Percentiles rank a stretch among this genome's conserved stretches.
phyloP scores from a whole-genome alignment of 495 filamentous ascomycete species.

The Podospora pseudocomata region DNA sequence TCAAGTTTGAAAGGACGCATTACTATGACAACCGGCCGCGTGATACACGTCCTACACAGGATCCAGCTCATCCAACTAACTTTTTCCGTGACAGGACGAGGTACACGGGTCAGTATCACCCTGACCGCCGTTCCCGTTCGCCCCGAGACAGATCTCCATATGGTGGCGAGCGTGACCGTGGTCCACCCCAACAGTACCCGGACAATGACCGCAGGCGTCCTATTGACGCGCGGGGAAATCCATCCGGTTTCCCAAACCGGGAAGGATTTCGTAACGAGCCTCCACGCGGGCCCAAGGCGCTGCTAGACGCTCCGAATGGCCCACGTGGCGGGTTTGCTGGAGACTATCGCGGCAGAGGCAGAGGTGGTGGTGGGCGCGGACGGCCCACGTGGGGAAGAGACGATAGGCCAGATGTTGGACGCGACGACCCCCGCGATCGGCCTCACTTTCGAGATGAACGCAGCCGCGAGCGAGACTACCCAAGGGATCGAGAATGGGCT shows the following conservation, averaged over 20 bases:
- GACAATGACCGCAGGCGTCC: slow-evolving; percentile 48
- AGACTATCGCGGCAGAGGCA: slow-evolving; percentile 40
- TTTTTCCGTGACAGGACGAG: slow-evolving; percentile 38
- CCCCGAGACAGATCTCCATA: slow-evolving; percentile 56
- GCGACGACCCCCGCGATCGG: slow-evolving; percentile 55
- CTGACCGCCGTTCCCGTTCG: slow-evolving; percentile 49
- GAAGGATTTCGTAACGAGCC: slow-evolving; percentile 53
- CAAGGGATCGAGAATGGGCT: slow-evolving; percentile 15
- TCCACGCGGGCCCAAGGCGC: slow-evolving; percentile 67
- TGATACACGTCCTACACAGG: background rate
- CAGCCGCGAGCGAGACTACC: slow-evolving; percentile 32
- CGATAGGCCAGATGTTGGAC: slow-evolving; percentile 56
- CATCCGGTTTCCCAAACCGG: slow-evolving; percentile 46
- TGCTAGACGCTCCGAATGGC: slow-evolving; percentile 62
- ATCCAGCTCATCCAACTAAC: slow-evolving; percentile 20
- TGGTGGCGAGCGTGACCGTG: slow-evolving; percentile 43
- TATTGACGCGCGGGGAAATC: slow-evolving; percentile 48
- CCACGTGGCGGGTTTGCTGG: slow-evolving; percentile 48
- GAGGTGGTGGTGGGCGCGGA: slow-evolving; percentile 42
- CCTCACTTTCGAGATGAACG: slow-evolving; percentile 48
- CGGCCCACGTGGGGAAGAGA: slow-evolving; percentile 39
- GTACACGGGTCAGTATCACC: slow-evolving; percentile 45
- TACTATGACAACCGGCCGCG: background rate
- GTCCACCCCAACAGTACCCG: slow-evolving; percentile 37
- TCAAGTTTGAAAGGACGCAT: background rate